Evolutionary conservation across 225 moss, liverwort and hornwort genomes (phyloP).

Genomic region (Takakia lepidozioides): DNA sequence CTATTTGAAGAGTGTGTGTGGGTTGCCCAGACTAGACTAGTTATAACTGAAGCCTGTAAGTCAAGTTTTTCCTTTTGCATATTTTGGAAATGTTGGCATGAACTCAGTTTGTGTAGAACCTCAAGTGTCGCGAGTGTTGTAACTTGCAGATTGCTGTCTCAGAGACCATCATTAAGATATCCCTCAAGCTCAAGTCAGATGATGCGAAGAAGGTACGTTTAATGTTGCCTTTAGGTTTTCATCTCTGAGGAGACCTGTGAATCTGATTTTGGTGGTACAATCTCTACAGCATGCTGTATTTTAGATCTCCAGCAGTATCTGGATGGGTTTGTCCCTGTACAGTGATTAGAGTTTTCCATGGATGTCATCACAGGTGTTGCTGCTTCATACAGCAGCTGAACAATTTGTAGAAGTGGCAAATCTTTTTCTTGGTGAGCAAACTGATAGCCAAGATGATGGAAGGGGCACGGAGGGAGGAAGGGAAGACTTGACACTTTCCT

Average conservation of each 20-base stretch:
- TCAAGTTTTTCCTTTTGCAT: too few species aligned
- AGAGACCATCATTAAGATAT: slow-evolving; percentile 61
- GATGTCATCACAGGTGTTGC: slow-evolving; percentile 24
- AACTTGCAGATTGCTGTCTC: slow-evolving; percentile 48
- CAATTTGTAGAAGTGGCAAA: slow-evolving; percentile 27
- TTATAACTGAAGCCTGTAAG: too few species aligned
- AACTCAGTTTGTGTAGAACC: too few species aligned
- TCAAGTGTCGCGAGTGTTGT: too few species aligned
- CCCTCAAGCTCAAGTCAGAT: slow-evolving; percentile 72
- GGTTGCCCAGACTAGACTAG: too few species aligned
- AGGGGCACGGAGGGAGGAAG: slow-evolving; percentile 1
- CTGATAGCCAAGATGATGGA: slow-evolving; percentile 13
- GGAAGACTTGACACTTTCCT: background rate
- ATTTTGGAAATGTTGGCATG: too few species aligned
- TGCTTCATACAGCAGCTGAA: slow-evolving; percentile 32
- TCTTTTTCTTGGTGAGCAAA: slow-evolving; percentile 14
- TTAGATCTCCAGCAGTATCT: too few species aligned
- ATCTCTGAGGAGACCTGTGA: background rate
- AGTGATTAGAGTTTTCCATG: background rate
- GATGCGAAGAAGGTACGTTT: slow-evolving; percentile 65
- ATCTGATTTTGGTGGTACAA: background rate
- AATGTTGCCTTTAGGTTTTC: background rate
- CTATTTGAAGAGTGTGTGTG: too few species aligned
- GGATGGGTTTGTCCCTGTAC: too few species aligned
- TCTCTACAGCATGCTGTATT: too few species aligned